Percentiles rank a stretch among this genome's conserved stretches.
Evolutionary conservation across 2,329 filamentous ascomycete species (phyloP).

Genomic region (Colletotrichum costaricense): DNA sequence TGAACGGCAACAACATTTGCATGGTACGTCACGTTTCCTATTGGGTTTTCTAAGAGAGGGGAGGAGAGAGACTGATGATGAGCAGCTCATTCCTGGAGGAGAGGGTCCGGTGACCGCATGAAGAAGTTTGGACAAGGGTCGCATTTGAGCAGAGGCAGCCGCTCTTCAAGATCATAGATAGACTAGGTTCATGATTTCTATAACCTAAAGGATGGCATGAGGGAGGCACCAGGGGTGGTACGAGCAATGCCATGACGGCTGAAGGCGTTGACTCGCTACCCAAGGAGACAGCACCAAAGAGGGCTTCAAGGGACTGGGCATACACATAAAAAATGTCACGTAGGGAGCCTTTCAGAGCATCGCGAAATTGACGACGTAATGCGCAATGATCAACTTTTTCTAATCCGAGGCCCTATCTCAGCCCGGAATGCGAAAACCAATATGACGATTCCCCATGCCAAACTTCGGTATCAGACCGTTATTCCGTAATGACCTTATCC

Average conservation of each 20-base stretch:
- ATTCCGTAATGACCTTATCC: conserved; percentile 29
- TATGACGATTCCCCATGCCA: conserved; percentile 15
- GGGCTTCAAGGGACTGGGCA: not conserved
- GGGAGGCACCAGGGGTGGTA: not conserved
- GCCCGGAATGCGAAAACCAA: conserved; percentile 11
- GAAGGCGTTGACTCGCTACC: not conserved
- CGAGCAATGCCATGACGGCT: not conserved
- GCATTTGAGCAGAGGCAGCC: not conserved
- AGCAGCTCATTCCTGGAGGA: conserved; percentile 81
- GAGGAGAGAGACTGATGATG: conserved; percentile 28
- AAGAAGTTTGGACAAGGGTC: not conserved
- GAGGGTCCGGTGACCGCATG: conserved; percentile 68
- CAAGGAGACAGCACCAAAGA: not conserved
- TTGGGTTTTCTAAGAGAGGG: not conserved
- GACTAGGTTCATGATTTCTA: not conserved
- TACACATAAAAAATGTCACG: not conserved
- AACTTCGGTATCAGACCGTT: conserved; percentile 25
- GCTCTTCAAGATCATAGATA: not conserved
- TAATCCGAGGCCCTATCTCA: conserved; percentile 1
- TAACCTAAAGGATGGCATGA: not conserved
- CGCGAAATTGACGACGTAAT: conserved; percentile 23
- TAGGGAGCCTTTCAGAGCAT: not conserved
- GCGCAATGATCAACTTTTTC: conserved; percentile 25
- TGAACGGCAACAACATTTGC: conserved; percentile 99
- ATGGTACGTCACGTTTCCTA: conserved; percentile 74